phyloP scores from a whole-genome alignment of 768 basidiomycete genomes.

The Termitomyces sp. region DNA sequence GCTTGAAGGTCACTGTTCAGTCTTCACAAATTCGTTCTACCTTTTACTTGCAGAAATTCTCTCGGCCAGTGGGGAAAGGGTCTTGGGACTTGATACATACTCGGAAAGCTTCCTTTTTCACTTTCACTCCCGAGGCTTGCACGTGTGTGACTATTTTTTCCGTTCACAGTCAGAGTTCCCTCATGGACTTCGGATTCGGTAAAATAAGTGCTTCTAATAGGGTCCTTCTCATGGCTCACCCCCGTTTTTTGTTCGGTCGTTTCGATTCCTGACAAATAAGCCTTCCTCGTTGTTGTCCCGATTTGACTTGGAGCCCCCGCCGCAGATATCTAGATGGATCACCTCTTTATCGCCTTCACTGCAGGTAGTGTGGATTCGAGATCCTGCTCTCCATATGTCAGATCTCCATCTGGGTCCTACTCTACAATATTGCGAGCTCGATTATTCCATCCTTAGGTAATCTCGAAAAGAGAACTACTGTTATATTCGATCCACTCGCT shows the following conservation, averaged over 20 bases:
- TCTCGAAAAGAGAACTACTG: no score
- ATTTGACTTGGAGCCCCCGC: no score
- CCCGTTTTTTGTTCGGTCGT: neutral
- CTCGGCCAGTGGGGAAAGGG: no score
- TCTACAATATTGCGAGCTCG: neutral
- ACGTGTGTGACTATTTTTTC: neutral
- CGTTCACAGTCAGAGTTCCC: neutral
- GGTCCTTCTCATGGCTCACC: neutral
- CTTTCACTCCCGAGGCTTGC: neutral
- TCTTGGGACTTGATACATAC: neutral
- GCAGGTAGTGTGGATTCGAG: neutral
- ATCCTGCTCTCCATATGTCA: neutral
- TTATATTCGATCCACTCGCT: neutral
- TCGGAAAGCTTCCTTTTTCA: neutral
- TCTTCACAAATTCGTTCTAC: neutral
- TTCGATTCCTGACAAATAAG: neutral
- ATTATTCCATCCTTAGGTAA: no score
- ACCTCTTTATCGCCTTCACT: no score
- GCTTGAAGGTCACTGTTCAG: neutral
- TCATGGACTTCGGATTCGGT: neutral
- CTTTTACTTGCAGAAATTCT: neutral
- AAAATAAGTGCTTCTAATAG: neutral
- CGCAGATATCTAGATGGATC: no score
- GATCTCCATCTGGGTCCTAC: neutral
- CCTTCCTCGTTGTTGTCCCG: no score